Percentiles rank a stretch among this genome's conserved stretches.
These are phyloP conservation scores for Globisporangium yorkense DNA, from an alignment of 352 stramenopile genomes.

Conservation along the genomic window DNA sequence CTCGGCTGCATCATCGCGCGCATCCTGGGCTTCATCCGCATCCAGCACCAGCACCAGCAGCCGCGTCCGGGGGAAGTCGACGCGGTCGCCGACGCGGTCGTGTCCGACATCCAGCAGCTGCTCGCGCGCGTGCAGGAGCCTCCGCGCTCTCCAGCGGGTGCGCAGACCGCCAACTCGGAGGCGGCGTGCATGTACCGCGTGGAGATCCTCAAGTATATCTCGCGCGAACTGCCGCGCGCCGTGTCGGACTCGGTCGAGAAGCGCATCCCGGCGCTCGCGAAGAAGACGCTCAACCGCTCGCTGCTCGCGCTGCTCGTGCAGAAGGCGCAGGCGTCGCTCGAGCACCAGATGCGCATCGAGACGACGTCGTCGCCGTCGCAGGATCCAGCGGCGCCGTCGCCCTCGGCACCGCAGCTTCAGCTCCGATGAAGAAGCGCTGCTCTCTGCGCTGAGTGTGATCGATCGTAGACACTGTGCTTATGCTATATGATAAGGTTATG, in stretches of 20 bases:
- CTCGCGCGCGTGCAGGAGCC: conserved; percentile 45
- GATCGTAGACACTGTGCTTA: background rate
- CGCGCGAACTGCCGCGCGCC: conserved; percentile 65
- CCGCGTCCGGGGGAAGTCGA: conserved; percentile 21
- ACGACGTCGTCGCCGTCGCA: conserved; percentile 18
- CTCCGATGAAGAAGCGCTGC: background rate
- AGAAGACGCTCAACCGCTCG: conserved; percentile 64
- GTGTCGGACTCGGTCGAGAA: conserved; percentile 70
- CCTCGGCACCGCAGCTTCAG: background rate
- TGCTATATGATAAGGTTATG: background rate
- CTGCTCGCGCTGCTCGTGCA: conserved; percentile 70
- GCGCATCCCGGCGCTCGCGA: conserved; percentile 40
- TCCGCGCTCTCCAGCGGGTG: conserved; percentile 10
- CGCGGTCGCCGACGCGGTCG: conserved; percentile 42
- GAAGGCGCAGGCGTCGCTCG: conserved; percentile 64
- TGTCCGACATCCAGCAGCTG: conserved; percentile 58
- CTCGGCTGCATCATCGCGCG: conserved; percentile 60
- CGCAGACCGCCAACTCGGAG: conserved; percentile 32
- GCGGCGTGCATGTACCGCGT: conserved; percentile 78
- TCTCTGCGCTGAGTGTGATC: background rate
- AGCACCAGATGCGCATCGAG: conserved; percentile 67
- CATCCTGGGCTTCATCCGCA: conserved; percentile 57
- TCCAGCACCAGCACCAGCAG: conserved; percentile 36
- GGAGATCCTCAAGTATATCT: conserved; percentile 84
- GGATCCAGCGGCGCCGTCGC: background rate